These are phyloP conservation scores for Fusarium musae DNA, from an alignment of 2,329 filamentous ascomycete species.

Conservation along the genomic window DNA sequence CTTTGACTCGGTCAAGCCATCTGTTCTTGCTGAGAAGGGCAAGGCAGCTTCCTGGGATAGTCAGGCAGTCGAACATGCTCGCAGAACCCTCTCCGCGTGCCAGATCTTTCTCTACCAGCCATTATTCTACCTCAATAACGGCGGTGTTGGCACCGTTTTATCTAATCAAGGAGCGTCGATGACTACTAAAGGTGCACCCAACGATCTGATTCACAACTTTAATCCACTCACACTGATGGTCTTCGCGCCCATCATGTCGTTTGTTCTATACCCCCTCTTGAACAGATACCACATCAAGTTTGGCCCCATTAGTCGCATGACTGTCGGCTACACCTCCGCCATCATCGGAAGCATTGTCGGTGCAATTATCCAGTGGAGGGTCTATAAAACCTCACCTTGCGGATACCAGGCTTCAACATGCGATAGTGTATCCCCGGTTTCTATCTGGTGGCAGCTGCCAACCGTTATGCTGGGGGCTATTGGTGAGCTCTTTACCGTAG, in stretches of 20 bases:
- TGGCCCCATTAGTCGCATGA: slow-evolving; percentile 67
- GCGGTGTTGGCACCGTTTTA: not conserved
- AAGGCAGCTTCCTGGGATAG: not conserved
- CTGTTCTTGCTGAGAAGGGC: not conserved
- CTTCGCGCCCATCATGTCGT: slow-evolving; percentile 43
- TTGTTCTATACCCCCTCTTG: slow-evolving; percentile 66
- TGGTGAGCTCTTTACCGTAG: slow-evolving; percentile 44
- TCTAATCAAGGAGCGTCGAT: slow-evolving; percentile 32
- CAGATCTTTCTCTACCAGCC: slow-evolving; percentile 2
- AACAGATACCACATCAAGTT: slow-evolving; percentile 63
- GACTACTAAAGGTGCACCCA: slow-evolving; percentile 62
- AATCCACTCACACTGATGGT: slow-evolving; percentile 70
- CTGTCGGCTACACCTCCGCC: slow-evolving; percentile 66
- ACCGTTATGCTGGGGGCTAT: not conserved
- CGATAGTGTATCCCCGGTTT: not conserved
- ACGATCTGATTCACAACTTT: slow-evolving; percentile 70
- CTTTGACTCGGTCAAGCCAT: not conserved
- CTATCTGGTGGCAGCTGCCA: not conserved
- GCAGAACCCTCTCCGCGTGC: not conserved
- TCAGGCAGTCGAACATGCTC: not conserved
- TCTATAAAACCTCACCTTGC: not conserved
- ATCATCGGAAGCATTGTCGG: not conserved
- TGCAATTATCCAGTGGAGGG: not conserved
- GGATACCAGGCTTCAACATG: not conserved
- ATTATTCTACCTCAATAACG: not conserved